Base-by-base conservation (phyloP, 768 basidiomycete species). In the Plicaturopsis crispa region DNA sequence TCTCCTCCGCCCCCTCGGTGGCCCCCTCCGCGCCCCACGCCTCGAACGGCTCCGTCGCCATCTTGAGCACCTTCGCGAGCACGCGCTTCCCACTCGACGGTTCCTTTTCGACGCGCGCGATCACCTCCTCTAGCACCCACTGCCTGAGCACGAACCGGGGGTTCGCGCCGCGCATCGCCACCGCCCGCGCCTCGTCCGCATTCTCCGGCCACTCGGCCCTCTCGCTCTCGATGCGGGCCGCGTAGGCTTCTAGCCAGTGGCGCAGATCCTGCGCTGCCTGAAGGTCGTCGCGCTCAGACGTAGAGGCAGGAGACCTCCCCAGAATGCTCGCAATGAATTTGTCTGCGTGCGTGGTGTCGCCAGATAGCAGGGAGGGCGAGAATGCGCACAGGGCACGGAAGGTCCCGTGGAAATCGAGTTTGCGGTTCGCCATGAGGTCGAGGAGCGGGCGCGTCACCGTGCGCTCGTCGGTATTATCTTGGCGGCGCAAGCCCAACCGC, bases 71-170 rank as follows among this genome's bases (percentile, higher is more conserved):
- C 59, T 89, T 88, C 10, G 78, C 78, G 36, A 97, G 62, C 3
- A 84, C 62, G 41, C 70, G 65, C 62, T 78, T 80, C 34, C 84
- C 84, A 42, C 62, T 72, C 16, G 66, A 63, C 7, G 65, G 54
- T 49, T 91, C 84, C 42, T 61, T 59, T 53, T 91, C 85, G 2
- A 90, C 73, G 46, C 73, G 73, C 44, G 62, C 59, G 53, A 98
- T 98, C 17, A 88, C 82, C 52, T 98, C 93, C 56, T 98, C 92
- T 23, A 99, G 67, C 6, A 98, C 64, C 96, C 96, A 98, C 60
- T 98, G 96, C 43, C 96, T 68, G 42, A 98, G 60, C 23, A 94
- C 80, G 59, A 99, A 98, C 24, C 92, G 69, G 13, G 96, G 96
- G 54, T 99, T 99, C 20, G 69, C 77, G 17, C 45, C 56, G 44